Conservation (phyloP, 495 filamentous ascomycete genomes). For the Hypoxylon lienhwacheense region DNA sequence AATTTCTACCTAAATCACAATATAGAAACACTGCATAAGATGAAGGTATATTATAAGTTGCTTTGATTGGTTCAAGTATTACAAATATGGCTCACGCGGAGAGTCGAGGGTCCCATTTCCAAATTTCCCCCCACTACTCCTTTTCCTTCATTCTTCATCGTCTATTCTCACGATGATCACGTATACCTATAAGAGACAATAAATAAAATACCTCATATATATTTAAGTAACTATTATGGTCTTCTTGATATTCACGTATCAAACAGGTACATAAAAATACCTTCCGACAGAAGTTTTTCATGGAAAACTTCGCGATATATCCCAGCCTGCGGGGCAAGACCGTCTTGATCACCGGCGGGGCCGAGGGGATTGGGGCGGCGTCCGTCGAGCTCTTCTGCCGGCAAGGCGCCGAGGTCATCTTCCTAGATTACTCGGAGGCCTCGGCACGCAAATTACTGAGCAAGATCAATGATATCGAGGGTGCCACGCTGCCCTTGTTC, state of each 20-base stretch:
- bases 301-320: slow-evolving; percentile 37
- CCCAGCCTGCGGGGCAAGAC: slow-evolving; percentile 47
- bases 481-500: slow-evolving; percentile 39
- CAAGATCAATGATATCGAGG: slow-evolving; percentile 40
- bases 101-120: too few species aligned
- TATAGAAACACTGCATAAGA: too few species aligned
- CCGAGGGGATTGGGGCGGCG: slow-evolving; percentile 56
- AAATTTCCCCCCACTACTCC: too few species aligned
- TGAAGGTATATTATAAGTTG: too few species aligned
- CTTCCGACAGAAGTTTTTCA: neutral
- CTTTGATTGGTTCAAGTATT: too few species aligned
- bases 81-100: too few species aligned
- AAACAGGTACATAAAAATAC: neutral
- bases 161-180: too few species aligned
- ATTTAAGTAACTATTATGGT: too few species aligned
- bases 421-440: slow-evolving; percentile 50
- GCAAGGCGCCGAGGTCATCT: slow-evolving; percentile 51
- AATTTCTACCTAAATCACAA: too few species aligned
- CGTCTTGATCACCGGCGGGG: slow-evolving; percentile 56
- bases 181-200: too few species aligned
- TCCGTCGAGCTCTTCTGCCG: slow-evolving; percentile 48
- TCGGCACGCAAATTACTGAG: slow-evolving; percentile 44
- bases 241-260: neutral
- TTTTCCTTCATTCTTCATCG: too few species aligned
- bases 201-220: too few species aligned